These are phyloP conservation scores for Cystobasidium onofrii DNA, from an alignment of 768 basidiomycete genomes.

Conservation along the genomic window DNA sequence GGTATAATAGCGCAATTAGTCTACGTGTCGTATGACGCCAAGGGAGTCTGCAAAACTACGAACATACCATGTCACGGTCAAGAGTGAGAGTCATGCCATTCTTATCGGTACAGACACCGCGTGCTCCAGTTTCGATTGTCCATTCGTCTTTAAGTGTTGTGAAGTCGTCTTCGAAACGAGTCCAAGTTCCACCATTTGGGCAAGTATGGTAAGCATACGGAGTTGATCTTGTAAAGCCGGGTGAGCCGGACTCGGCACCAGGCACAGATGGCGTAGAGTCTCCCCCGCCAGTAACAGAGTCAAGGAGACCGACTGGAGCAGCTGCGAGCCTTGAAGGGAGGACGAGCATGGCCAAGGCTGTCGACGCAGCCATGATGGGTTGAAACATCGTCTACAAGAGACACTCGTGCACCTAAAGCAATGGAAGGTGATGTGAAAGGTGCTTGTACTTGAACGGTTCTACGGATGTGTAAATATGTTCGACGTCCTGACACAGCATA, in stretches of 20 bases:
- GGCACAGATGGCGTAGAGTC: not conserved
- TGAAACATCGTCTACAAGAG: no score
- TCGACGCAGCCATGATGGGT: not conserved
- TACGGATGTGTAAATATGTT: no score
- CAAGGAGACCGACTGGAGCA: not conserved
- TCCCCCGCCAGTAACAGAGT: not conserved
- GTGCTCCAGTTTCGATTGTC: not conserved
- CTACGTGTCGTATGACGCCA: no score
- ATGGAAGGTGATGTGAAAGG: no score
- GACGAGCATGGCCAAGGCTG: not conserved
- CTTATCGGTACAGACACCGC: not conserved
- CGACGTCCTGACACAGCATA: no score
- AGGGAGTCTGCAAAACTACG: not conserved
- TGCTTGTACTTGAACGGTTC: no score
- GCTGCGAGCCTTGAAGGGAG: not conserved
- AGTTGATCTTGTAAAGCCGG: not conserved
- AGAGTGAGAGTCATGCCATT: not conserved
- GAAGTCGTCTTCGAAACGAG: not conserved
- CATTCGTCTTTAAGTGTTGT: not conserved
- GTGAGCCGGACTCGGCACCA: not conserved
- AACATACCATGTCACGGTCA: slow-evolving; percentile 1
- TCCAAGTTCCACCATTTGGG: not conserved
- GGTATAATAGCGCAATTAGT: no score
- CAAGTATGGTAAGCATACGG: not conserved
- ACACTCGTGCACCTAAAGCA: no score